Evolutionary conservation across 495 filamentous ascomycete genomes (phyloP).

Genomic region (Aspergillus incahuasiensis): DNA sequence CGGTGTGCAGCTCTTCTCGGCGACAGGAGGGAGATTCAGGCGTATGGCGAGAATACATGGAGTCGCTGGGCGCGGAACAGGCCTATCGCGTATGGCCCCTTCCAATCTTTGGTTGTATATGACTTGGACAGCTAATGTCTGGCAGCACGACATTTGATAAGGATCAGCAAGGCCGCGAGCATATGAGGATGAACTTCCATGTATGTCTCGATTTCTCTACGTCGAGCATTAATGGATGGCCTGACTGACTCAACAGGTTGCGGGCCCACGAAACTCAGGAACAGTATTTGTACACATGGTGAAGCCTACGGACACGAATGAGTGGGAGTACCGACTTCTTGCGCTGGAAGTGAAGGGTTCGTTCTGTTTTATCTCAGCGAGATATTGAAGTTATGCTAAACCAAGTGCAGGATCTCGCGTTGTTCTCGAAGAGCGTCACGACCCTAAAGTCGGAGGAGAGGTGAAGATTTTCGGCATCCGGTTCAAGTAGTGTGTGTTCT

Average conservation of each 20-base stretch:
- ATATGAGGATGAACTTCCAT: conserved; percentile 85
- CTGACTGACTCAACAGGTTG: conserved; percentile 50
- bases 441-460: conserved; percentile 33
- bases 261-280: conserved; percentile 73
- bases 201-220: conserved; percentile 35
- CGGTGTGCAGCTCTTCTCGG: conserved; percentile 73
- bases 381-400: not conserved
- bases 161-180: conserved; percentile 72
- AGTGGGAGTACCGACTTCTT: conserved; percentile 78
- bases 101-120: not conserved
- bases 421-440: conserved; percentile 34
- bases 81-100: conserved; percentile 68
- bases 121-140: not conserved
- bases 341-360: conserved; percentile 69
- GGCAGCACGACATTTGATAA: conserved; percentile 58
- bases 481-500: conserved; percentile 35
- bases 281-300: conserved; percentile 73
- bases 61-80: conserved; percentile 82
- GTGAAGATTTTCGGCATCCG: conserved; percentile 50
- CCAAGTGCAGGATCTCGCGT: conserved; percentile 34
- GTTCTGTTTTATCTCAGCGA: not conserved
- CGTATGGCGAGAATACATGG: conserved; percentile 76
- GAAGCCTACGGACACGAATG: conserved; percentile 54
- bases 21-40: conserved; percentile 65
- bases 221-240: not conserved